A percentile compares a stretch with the other conserved stretches of the same genome.
Conservation (phyloP, 768 basidiomycete genomes). For the Lepiota brunneoincarnata region DNA sequence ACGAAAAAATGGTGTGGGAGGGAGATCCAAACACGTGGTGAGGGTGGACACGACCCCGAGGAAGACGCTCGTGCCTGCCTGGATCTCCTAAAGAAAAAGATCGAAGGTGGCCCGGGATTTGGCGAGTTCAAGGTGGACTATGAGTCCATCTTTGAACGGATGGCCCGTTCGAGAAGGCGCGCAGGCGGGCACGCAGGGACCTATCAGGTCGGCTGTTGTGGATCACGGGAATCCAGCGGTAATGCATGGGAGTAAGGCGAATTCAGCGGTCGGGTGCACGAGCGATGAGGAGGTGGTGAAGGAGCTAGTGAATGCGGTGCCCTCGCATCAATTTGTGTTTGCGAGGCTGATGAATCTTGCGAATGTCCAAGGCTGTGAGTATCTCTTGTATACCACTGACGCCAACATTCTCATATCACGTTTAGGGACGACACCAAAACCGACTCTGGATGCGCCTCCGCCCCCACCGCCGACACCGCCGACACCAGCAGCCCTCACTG, state of each 20-base stretch:
- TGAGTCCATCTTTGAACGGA: slow-evolving; percentile 87
- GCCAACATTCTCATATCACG: not conserved
- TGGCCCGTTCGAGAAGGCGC: slow-evolving; percentile 50
- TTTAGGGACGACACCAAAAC: slow-evolving; percentile 63
- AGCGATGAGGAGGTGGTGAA: slow-evolving; percentile 77
- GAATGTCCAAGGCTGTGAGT: slow-evolving; percentile 79
- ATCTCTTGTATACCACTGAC: slow-evolving; percentile 1
- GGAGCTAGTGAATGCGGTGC: slow-evolving; percentile 56
- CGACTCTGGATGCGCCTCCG: slow-evolving; percentile 32
- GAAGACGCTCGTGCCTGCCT: slow-evolving; percentile 91
- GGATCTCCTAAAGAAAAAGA: slow-evolving; percentile 80
- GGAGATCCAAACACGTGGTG: slow-evolving; percentile 84
- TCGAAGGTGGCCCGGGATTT: slow-evolving; percentile 73
- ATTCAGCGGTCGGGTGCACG: slow-evolving; percentile 69
- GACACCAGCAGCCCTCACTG: slow-evolving; percentile 28
- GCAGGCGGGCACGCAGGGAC: slow-evolving; percentile 33
- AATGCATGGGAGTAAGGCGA: slow-evolving; percentile 86
- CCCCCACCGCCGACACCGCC: slow-evolving; percentile 10
- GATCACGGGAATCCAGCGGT: slow-evolving; percentile 82
- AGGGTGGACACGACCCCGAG: slow-evolving; percentile 90
- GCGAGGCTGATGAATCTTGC: slow-evolving; percentile 81
- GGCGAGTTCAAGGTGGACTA: slow-evolving; percentile 84
- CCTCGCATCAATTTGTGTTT: slow-evolving; percentile 78
- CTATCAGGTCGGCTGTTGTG: slow-evolving; percentile 64
- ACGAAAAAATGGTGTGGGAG: slow-evolving; percentile 90